phyloP scores from a whole-genome alignment of 1,284 basidiomycete genomes.

The Rhodotorula sp. region DNA sequence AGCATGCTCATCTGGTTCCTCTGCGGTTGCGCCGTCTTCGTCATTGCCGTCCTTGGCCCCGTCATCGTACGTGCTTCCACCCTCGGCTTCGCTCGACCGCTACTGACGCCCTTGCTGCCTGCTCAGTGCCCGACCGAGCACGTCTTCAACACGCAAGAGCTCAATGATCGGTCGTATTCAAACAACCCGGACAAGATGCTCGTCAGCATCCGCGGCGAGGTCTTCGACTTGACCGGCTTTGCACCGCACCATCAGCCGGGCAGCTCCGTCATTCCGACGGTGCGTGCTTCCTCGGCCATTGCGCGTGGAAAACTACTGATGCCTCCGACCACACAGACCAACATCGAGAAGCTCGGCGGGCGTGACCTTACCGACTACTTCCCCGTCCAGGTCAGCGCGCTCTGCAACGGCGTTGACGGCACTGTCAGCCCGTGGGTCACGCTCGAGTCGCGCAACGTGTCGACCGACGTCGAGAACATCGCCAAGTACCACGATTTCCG shows the following conservation, averaged over 20 bases:
- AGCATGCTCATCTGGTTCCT: slow-evolving; percentile 89
- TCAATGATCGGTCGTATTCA: slow-evolving; percentile 68
- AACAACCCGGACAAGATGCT: slow-evolving; percentile 72
- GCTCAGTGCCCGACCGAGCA: slow-evolving; percentile 80
- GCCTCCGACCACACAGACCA: slow-evolving; percentile 54
- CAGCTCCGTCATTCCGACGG: slow-evolving; percentile 27
- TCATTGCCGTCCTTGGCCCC: slow-evolving; percentile 83
- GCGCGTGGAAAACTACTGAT: background rate
- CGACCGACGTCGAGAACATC: slow-evolving; percentile 68
- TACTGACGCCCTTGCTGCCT: background rate
- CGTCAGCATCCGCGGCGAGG: slow-evolving; percentile 85
- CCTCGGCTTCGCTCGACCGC: no score
- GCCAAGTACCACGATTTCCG: slow-evolving; percentile 93
- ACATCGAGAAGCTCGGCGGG: slow-evolving; percentile 82
- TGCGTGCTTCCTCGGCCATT: background rate
- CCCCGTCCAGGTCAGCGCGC: slow-evolving; percentile 94
- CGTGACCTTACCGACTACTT: slow-evolving; percentile 74
- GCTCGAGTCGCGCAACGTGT: slow-evolving; percentile 75
- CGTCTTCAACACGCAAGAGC: slow-evolving; percentile 77
- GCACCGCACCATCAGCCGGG: slow-evolving; percentile 44
- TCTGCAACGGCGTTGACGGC: slow-evolving; percentile 85
- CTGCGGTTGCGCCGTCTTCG: slow-evolving; percentile 82
- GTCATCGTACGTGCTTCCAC: slow-evolving; percentile 59
- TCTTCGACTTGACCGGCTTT: slow-evolving; percentile 68
- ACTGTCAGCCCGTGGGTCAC: slow-evolving; percentile 80